Conservation (phyloP, 495 filamentous ascomycete species). For the Parathielavia hyrcaniae region DNA sequence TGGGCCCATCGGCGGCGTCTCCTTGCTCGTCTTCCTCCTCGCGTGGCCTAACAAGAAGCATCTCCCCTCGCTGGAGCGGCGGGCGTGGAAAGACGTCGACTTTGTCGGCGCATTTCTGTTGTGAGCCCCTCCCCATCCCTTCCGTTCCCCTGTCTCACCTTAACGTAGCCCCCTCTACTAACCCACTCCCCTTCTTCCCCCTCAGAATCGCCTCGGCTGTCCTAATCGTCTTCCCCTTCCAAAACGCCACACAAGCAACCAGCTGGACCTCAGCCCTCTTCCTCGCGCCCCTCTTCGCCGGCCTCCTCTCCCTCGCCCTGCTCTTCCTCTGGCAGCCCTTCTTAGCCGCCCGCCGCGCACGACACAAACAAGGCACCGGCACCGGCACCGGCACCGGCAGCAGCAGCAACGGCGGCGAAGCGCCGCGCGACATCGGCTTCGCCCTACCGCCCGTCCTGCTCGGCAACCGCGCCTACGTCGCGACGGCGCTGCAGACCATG, state of each 20-base stretch:
- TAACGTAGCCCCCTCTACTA: too few relatives aligned
- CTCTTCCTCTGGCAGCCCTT: slow-evolving; percentile 43
- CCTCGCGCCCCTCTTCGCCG: slow-evolving; percentile 41
- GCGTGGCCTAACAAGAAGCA: slow-evolving; percentile 40
- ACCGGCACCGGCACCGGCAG: too few relatives aligned
- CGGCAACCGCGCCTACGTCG: slow-evolving; percentile 29
- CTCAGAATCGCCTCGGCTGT: slow-evolving; percentile 46
- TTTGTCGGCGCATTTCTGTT: slow-evolving; percentile 50
- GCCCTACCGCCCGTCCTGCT: slow-evolving; percentile 30
- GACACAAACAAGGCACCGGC: too few relatives aligned
- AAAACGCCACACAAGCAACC: slow-evolving; percentile 43
- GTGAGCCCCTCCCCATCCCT: slow-evolving; percentile 20
- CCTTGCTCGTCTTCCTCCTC: slow-evolving; percentile 43
- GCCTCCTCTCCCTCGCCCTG: slow-evolving; percentile 36
- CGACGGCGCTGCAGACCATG: slow-evolving; percentile 39
- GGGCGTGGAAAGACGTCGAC: slow-evolving; percentile 48
- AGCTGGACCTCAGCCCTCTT: slow-evolving; percentile 40
- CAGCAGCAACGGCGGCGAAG: background rate
- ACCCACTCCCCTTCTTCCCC: background rate
- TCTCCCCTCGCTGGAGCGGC: slow-evolving; percentile 27
- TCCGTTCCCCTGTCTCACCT: background rate
- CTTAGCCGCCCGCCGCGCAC: slow-evolving; percentile 16
- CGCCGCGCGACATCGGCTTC: background rate
- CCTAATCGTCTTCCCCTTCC: slow-evolving; percentile 54
- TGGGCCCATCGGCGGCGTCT: slow-evolving; percentile 45